Evolutionary conservation across 768 basidiomycete genomes (phyloP).

Genomic region (Pisolithus sp.): DNA sequence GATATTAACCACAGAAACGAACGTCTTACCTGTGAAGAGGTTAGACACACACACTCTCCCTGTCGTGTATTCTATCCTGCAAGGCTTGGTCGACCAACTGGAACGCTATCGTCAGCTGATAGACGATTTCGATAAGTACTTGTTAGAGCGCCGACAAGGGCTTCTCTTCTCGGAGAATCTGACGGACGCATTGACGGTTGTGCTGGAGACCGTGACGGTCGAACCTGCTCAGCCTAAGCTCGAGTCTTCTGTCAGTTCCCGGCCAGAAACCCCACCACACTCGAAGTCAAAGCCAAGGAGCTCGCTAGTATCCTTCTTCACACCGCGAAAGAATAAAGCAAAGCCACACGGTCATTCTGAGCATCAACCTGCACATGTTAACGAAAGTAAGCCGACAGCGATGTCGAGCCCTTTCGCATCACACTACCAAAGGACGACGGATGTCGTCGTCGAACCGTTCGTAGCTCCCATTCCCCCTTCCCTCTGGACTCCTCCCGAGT

Average conservation of each 20-base stretch:
- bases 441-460: constrained; percentile 67
- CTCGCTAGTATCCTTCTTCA: constrained; percentile 70
- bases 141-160: constrained; percentile 82
- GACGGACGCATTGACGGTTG: constrained; percentile 77
- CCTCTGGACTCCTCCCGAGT: constrained; percentile 57
- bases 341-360: constrained; percentile 29
- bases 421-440: constrained; percentile 76
- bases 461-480: constrained; percentile 51
- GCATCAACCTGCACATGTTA: constrained; percentile 41
- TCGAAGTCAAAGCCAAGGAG: constrained; percentile 47
- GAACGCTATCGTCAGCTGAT: constrained; percentile 73
- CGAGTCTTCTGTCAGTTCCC: constrained; percentile 20
- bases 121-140: constrained; percentile 75
- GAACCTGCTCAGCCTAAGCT: constrained; percentile 28
- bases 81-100: constrained; percentile 74
- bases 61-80: constrained; percentile 73
- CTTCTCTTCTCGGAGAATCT: constrained; percentile 89
- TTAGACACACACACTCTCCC: constrained; percentile 72
- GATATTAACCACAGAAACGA: constrained; percentile 50
- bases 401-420: constrained; percentile 70
- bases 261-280: constrained; percentile 29
- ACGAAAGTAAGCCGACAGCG: constrained; percentile 37
- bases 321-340: constrained; percentile 64
- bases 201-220: constrained; percentile 56
- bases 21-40: constrained; percentile 55